These are phyloP conservation scores for Penicillium italicum DNA, from an alignment of 2,329 filamentous ascomycete genomes.

Conservation along the genomic window DNA sequence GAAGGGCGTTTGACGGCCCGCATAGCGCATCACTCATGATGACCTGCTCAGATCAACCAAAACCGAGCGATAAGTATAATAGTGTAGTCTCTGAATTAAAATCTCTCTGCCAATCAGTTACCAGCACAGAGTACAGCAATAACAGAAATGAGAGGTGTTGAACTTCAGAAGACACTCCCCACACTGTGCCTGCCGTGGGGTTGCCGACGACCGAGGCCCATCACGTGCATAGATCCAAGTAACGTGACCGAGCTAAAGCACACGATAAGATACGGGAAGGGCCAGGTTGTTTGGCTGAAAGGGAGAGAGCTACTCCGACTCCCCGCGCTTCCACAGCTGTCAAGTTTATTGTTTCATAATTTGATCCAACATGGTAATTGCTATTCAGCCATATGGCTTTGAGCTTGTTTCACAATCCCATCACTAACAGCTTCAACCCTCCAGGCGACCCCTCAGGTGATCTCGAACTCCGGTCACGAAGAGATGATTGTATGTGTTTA, in stretches of 20 bases:
- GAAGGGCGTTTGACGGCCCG: slow-evolving; percentile 70
- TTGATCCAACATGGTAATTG: slow-evolving; percentile 23
- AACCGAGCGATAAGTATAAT: neutral
- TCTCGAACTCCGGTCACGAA: slow-evolving; percentile 86
- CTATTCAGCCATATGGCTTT: neutral
- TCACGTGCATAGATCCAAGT: slow-evolving; percentile 15
- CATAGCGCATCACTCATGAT: slow-evolving; percentile 66
- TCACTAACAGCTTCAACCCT: slow-evolving; percentile 14
- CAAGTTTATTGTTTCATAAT: slow-evolving; percentile 7
- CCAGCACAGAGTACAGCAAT: neutral
- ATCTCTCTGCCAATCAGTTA: neutral
- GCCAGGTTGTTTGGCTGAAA: slow-evolving; percentile 25
- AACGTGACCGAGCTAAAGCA: slow-evolving; percentile 14
- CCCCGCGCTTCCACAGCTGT: slow-evolving; percentile 12
- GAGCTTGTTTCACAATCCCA: neutral
- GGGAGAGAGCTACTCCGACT: slow-evolving; percentile 7
- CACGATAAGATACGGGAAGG: slow-evolving; percentile 26
- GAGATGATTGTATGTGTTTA: slow-evolving; percentile 90
- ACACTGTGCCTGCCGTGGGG: slow-evolving; percentile 13
- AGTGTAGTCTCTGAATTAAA: too few relatives aligned
- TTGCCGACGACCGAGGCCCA: slow-evolving; percentile 20
- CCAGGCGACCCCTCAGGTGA: slow-evolving; percentile 66
- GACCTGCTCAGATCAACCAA: slow-evolving; percentile 1
- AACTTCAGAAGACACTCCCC: neutral
- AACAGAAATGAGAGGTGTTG: neutral